These are phyloP conservation scores for Neurospora sp. DNA, from an alignment of 2,329 filamentous ascomycete species.

Conservation along the genomic window DNA sequence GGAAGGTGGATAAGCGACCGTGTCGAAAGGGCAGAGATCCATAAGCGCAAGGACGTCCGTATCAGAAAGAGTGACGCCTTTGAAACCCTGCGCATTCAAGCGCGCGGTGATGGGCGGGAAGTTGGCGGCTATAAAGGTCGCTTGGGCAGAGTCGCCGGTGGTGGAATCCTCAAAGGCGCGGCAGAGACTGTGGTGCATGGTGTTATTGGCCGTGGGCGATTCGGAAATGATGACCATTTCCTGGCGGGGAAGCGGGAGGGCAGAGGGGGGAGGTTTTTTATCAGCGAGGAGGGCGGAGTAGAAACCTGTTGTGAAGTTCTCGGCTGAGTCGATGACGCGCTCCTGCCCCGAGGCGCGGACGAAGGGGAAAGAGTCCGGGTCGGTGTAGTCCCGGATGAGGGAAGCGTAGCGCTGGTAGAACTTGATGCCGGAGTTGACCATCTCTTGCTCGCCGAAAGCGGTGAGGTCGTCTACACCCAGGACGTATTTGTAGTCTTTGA, in stretches of 20 bases:
- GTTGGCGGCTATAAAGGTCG: constrained; percentile 53
- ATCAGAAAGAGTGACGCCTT: constrained; percentile 53
- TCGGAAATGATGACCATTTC: constrained; percentile 63
- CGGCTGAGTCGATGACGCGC: constrained; percentile 46
- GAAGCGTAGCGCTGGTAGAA: constrained; percentile 65
- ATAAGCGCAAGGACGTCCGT: constrained; percentile 62
- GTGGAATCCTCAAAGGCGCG: constrained; percentile 52
- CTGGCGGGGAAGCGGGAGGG: constrained; percentile 33
- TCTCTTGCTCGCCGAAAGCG: constrained; percentile 54
- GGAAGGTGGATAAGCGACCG: constrained; percentile 42
- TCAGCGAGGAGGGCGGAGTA: constrained; percentile 40
- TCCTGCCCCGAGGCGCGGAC: constrained; percentile 32
- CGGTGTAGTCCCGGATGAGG: constrained; percentile 41
- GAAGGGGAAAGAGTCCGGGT: constrained; percentile 31
- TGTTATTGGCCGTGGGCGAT: constrained; percentile 60
- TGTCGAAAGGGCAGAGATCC: constrained; percentile 82
- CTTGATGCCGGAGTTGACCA: constrained; percentile 64
- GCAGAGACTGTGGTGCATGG: constrained; percentile 66
- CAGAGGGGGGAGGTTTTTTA: constrained; percentile 21
- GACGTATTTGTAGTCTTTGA: constrained; percentile 60
- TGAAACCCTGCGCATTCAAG: constrained; percentile 54
- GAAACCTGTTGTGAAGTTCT: constrained; percentile 68
- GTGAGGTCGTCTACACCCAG: constrained; percentile 46
- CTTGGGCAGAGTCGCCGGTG: constrained; percentile 40
- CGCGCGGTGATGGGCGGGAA: constrained; percentile 56